Base-by-base conservation (phyloP, 331 rosid genomes). In the Acacia concinna region DNA sequence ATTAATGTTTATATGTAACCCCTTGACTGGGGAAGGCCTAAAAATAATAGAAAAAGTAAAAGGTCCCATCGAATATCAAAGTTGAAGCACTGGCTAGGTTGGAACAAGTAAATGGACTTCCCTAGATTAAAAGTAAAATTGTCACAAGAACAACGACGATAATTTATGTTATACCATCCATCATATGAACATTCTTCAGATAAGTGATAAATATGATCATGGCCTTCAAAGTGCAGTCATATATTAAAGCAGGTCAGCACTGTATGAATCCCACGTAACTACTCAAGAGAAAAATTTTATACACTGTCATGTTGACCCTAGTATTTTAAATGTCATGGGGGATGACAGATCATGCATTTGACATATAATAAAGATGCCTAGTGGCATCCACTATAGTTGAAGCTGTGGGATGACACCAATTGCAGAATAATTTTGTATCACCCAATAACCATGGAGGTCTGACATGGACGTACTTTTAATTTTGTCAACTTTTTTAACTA, bases 51-150 rank as follows among this genome's bases (percentile, higher is more conserved):
- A 46, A 76, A 34, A 73, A 69, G 13, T 72, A 25, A 30, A 63
- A 51, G 38, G 67, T 44, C 72, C 72, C 40, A 38, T 7, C 28
- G 43, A 3, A 56, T 27, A 73, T 73, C 38, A 28, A 74, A 46
- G 56, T 5, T 44, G 77, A 37, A 56, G 37, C 31, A 60, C n/a
- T 76, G n/a, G 20, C 20, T 13, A 4, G 37, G 37, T 74, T 74
- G 69, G 59, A 56, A 30, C 6, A 54, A 67, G 68, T 27, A 18
- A 72, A 66, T n/a, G 28, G 44, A 59, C 78, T 73, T 73, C 17
- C 54, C 12, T 5, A 25, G 76, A 80, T 28, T 56, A 66, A 18
- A 5, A 44, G 37, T 30, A 60, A 66, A 35, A 63, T 65, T 60
- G 63, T 71, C 67, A 78, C 21, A 13, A 35, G 3, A 68, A 43